Evolutionary conservation across 176 grass and related monocot genomes (phyloP).

Genomic region (Eragrostis curvula): DNA sequence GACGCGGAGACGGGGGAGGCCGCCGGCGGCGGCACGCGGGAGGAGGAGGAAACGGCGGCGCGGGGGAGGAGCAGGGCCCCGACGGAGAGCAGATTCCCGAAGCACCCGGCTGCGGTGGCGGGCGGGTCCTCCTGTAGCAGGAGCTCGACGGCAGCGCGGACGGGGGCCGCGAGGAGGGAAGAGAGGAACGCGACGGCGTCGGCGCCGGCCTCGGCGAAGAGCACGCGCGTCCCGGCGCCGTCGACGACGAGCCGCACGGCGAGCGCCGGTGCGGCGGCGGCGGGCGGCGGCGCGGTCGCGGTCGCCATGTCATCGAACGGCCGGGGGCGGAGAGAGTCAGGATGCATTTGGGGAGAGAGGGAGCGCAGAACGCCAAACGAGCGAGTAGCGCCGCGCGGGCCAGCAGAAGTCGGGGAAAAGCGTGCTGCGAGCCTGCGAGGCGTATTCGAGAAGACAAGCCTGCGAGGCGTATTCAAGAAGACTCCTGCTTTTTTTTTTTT

Average conservation of each 20-base stretch:
- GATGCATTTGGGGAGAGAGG: no score
- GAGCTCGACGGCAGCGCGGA: not conserved
- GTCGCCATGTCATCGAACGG: not conserved
- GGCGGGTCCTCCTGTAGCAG: conserved; percentile 1
- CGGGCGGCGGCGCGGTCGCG: not conserved
- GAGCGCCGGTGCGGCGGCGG: not conserved
- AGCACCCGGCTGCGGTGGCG: not conserved
- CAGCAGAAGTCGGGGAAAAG: no score
- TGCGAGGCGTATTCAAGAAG: no score
- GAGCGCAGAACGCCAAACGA: no score
- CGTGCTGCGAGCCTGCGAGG: no score
- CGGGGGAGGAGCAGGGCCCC: conserved; percentile 3
- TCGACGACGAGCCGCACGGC: not conserved
- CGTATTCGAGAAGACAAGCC: no score
- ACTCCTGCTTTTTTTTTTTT: no score
- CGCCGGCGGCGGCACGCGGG: no score
- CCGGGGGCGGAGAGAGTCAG: no score
- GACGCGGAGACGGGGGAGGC: no score
- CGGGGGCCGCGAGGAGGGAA: conserved; percentile 4
- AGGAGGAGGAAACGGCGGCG: not conserved
- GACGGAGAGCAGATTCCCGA: not conserved
- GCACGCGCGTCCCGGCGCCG: not conserved
- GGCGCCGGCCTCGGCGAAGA: conserved; percentile 13
- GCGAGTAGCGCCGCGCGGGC: no score
- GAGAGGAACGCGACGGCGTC: conserved; percentile 18